These are phyloP conservation scores for Artemisia argyi DNA, from an alignment of 129 eudicot genomes.

Conservation along the genomic window DNA sequence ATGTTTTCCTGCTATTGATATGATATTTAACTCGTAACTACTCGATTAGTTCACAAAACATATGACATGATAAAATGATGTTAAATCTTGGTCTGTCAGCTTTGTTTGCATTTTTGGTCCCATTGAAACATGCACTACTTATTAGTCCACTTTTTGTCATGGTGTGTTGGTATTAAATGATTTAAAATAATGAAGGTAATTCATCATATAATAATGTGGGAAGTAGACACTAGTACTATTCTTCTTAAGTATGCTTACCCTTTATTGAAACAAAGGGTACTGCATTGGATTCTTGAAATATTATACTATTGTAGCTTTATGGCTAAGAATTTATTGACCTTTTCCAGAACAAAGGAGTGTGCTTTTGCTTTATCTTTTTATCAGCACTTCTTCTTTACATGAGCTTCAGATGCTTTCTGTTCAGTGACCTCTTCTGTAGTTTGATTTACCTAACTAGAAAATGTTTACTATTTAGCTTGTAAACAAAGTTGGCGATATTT, in stretches of 20 bases:
- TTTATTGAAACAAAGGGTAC: constrained; percentile 14
- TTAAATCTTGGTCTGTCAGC: constrained; percentile 30
- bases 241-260: constrained; percentile 26
- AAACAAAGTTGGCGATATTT: too few relatives aligned
- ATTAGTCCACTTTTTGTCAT: constrained; percentile 34
- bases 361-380: constrained; percentile 67
- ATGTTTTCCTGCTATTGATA: constrained; percentile 13
- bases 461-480: too few relatives aligned
- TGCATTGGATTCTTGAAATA: constrained; percentile 35
- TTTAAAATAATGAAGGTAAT: constrained; percentile 19
- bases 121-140: constrained; percentile 36
- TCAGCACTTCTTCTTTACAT: constrained; percentile 39
- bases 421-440: constrained; percentile 22
- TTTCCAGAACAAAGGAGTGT: constrained; percentile 41
- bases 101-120: constrained; percentile 34
- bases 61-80: constrained; percentile 30
- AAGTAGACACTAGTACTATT: constrained; percentile 20
- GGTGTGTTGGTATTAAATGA: constrained; percentile 28
- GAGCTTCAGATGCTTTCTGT: constrained; percentile 45
- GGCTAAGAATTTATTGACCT: constrained; percentile 42
- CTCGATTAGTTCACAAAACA: constrained; percentile 25
- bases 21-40: constrained; percentile 8
- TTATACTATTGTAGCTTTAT: constrained; percentile 28
- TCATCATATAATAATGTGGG: constrained; percentile 24
- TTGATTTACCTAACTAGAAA: neutral